Base-by-base conservation (phyloP, 306 rosid genomes). In the Spatholobus suberectus region DNA sequence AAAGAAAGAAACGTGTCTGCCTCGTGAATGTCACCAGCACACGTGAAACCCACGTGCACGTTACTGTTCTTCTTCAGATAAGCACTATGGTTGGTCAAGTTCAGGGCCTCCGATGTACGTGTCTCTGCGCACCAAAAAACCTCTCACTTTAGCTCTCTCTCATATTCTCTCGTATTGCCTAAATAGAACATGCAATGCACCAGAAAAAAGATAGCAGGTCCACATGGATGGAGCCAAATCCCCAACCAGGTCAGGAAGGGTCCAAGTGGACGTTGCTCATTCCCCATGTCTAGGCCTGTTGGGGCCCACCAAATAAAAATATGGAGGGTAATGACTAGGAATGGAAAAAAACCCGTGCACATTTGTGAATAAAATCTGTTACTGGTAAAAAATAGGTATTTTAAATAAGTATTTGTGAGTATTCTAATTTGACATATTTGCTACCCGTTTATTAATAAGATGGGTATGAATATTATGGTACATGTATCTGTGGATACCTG, bases 181-280 rank as follows among this genome's bases (percentile, higher is more conserved):
- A 29, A 29, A 29, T 29, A 3, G 32, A 29, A 29, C 32, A 29
- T 29, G 40, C 87, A 86, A 32, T 75, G 83, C 73, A 61, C 73
- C 87, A 23, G 66, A 59, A 40, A 69, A 83, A 57, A 82, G 66
- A 18, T 55, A 52, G 86, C 12, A 70, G 90, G 86, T 70, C 92
- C 91, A 78, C 85, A 29, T 40, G 47, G 24, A 41, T 83, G 67
- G 73, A 79, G 59, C 79, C 49, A 82, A 65, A 71, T 65, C 41
- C 27, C 34, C 12, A 69, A 11, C 70, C 44, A 74, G 76, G 59
- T 73, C 51, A 37, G 3, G 15, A 76, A 85, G 85, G 85, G 85
- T 82, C 88, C 95, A 81, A 79, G 73, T 86, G 76, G 81, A 43
- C 59, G 35, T 65, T 41, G 77, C 46, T 76, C 59, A 76, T 82